These are phyloP conservation scores for Globisporangium polare DNA, from an alignment of 352 stramenopile genomes.

Conservation along the genomic window DNA sequence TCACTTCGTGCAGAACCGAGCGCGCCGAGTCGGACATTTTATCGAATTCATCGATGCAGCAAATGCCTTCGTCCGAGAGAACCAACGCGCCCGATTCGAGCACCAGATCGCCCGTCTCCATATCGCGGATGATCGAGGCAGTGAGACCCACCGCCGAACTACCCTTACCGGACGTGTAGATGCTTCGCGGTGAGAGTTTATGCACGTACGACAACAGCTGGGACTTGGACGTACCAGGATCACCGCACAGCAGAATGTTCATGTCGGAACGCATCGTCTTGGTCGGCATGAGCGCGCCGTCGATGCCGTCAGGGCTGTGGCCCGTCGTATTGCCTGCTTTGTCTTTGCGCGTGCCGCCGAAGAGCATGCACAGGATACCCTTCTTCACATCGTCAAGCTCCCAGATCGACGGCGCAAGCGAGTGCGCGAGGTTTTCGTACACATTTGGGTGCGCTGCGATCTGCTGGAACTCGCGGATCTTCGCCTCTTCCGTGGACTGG, in stretches of 20 bases:
- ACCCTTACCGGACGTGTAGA: constrained; percentile 99
- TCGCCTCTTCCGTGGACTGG: constrained; percentile 49
- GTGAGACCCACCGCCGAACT: constrained; percentile 98
- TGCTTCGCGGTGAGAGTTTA: constrained; percentile 94
- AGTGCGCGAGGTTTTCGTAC: constrained; percentile 81
- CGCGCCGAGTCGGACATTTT: constrained; percentile 99
- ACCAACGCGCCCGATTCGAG: constrained; percentile 97
- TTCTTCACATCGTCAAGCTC: constrained; percentile 99
- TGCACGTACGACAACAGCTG: constrained; percentile 98
- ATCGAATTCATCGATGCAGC: constrained; percentile 99
- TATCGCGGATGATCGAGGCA: constrained; percentile 94
- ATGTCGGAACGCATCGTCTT: constrained; percentile 94
- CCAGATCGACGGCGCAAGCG: constrained; percentile 83
- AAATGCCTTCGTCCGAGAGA: constrained; percentile 97
- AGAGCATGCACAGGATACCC: constrained; percentile 98
- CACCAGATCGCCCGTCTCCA: constrained; percentile 97
- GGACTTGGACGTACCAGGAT: constrained; percentile 97
- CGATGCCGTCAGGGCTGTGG: constrained; percentile 26
- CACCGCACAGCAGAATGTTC: constrained; percentile 98
- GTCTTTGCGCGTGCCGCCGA: constrained; percentile 93
- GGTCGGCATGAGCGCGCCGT: constrained; percentile 36
- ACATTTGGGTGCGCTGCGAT: constrained; percentile 78
- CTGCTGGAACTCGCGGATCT: constrained; percentile 62
- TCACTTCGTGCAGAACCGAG: constrained; percentile 98
- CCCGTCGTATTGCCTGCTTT: constrained; percentile 25